These are phyloP conservation scores for Kregervanrija delftensis DNA, from an alignment of 805 yeast genomes.

Conservation along the genomic window DNA sequence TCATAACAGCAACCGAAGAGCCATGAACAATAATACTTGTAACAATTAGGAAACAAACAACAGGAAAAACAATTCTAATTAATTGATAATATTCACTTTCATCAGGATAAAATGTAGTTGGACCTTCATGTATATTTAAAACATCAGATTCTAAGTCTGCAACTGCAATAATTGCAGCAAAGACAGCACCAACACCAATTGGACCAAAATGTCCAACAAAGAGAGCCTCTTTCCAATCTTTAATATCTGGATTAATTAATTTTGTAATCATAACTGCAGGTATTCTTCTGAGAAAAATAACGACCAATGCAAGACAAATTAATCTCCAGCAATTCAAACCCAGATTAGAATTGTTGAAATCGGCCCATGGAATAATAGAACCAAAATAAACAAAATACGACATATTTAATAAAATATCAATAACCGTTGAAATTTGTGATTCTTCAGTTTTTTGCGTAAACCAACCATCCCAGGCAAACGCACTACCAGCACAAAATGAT, in stretches of 20 bases:
- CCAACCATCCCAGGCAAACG: constrained; percentile 71
- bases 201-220: constrained; percentile 77
- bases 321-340: constrained; percentile 50
- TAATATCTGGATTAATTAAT: constrained; percentile 53
- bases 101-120: constrained; percentile 25
- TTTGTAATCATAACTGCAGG: constrained; percentile 52
- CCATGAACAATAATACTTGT: constrained; percentile 57
- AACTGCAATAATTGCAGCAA: constrained; percentile 29
- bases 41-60: constrained; percentile 44
- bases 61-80: constrained; percentile 39
- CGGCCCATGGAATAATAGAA: constrained; percentile 63
- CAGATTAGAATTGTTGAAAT: constrained; percentile 39
- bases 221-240: constrained; percentile 59
- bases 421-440: constrained; percentile 56
- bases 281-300: constrained; percentile 43
- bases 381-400: constrained; percentile 67
- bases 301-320: constrained; percentile 43
- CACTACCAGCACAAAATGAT: constrained; percentile 67
- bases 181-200: constrained; percentile 45
- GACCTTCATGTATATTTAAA: constrained; percentile 30
- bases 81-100: constrained; percentile 23
- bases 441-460: constrained; percentile 53
- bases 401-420: constrained; percentile 59
- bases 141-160: constrained; percentile 30
- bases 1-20: constrained; percentile 49